Conservation (phyloP, 345 rosid species). For the Euphorbia tirucalli region DNA sequence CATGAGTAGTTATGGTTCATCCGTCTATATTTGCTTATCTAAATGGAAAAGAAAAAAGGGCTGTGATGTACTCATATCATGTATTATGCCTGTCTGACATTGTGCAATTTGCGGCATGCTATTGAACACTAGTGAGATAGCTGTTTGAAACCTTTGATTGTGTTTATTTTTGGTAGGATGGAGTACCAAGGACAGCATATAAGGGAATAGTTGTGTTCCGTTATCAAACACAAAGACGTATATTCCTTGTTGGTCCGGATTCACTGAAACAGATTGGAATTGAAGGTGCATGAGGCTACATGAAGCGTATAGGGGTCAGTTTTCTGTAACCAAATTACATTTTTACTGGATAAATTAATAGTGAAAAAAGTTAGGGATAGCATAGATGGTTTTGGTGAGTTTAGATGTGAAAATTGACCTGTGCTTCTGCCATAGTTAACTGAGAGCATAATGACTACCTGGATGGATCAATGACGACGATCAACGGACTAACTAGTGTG, state of each 20-base stretch:
- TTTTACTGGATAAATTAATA: background rate
- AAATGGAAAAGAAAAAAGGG: background rate
- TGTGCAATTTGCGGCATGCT: background rate
- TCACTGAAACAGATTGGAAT: constrained; percentile 63
- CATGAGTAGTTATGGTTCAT: no score
- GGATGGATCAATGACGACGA: background rate
- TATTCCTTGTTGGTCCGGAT: constrained; percentile 74
- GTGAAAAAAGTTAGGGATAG: background rate
- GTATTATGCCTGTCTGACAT: background rate
- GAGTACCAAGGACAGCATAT: constrained; percentile 92
- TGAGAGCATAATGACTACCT: no score
- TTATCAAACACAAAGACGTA: constrained; percentile 52
- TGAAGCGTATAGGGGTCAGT: constrained; percentile 6
- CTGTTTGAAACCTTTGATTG: no score
- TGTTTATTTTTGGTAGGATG: constrained; percentile 59
- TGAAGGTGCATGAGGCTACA: constrained; percentile 37
- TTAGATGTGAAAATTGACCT: background rate
- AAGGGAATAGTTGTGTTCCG: constrained; percentile 89
- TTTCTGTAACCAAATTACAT: background rate
- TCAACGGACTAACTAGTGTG: background rate
- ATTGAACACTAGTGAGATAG: background rate
- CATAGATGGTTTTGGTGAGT: background rate
- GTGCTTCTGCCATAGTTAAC: background rate
- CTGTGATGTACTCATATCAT: background rate
- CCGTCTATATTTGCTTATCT: background rate